phyloP scores from a whole-genome alignment of 345 rosid genomes.

The Excoecaria cochinchinensis region DNA sequence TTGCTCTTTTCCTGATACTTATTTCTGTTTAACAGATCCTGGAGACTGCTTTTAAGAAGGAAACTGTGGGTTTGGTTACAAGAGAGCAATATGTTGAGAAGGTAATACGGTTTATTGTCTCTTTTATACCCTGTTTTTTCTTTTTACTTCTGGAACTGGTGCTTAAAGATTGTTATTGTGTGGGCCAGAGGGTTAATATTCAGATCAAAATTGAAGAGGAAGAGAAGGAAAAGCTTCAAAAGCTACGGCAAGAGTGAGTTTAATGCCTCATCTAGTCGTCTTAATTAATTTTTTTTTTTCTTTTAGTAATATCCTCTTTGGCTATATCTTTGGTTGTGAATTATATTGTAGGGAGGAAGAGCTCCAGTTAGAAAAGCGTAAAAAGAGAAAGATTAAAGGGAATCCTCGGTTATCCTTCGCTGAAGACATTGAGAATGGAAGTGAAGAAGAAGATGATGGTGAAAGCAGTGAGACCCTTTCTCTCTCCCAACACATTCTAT shows the following conservation, averaged over 20 bases:
- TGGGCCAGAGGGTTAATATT: conserved; percentile 78
- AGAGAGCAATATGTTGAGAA: conserved; percentile 98
- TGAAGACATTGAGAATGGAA: conserved; percentile 75
- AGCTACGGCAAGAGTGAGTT: conserved; percentile 87
- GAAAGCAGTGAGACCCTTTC: conserved; percentile 41
- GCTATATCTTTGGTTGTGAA: conserved; percentile 5
- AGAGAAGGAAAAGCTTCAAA: conserved; percentile 94
- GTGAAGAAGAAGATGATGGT: conserved; percentile 70
- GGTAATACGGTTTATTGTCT: conserved; percentile 41
- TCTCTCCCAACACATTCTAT: conserved; percentile 3
- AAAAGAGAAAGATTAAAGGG: conserved; percentile 80
- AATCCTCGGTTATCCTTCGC: conserved; percentile 77
- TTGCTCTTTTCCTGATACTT: background rate
- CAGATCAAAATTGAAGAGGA: conserved; percentile 93
- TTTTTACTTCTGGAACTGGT: background rate
- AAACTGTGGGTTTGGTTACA: conserved; percentile 94
- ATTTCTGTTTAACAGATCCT: conserved; percentile 52
- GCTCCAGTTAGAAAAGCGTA: conserved; percentile 80
- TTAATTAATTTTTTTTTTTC: background rate
- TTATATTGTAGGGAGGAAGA: conserved; percentile 73
- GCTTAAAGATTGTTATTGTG: background rate
- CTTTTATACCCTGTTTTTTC: background rate
- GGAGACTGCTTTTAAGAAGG: conserved; percentile 98
- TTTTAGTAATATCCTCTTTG: conserved; percentile 3
- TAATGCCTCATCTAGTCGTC: background rate